A percentile compares a stretch with the other conserved stretches of the same genome.
Conservation (phyloP, 2,329 filamentous ascomycete species). For the Rhynchosporium graminicola region DNA sequence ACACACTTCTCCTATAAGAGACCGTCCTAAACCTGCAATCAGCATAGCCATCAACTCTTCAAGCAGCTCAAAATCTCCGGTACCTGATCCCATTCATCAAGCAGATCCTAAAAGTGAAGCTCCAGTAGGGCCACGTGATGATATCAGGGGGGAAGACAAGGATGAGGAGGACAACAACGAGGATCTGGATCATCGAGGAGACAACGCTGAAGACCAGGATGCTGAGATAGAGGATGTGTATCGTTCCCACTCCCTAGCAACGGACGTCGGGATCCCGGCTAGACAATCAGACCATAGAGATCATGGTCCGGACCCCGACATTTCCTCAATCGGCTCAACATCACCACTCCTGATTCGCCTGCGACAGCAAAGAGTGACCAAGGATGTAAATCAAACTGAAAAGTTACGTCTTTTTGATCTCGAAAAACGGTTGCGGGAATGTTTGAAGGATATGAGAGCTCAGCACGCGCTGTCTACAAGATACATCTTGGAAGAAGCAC, state of each 20-base stretch:
- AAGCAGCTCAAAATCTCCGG: too few species aligned
- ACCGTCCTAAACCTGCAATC: too few species aligned
- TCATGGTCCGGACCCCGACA: background rate
- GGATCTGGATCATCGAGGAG: background rate
- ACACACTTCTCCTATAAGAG: too few species aligned
- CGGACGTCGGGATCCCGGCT: background rate
- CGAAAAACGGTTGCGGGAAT: slow-evolving; percentile 18
- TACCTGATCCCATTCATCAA: too few species aligned
- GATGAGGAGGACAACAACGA: background rate
- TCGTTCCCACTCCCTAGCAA: background rate
- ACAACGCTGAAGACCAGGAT: background rate
- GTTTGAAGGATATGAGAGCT: slow-evolving; percentile 23
- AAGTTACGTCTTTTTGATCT: background rate
- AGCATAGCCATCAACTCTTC: too few species aligned
- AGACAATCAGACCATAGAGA: background rate
- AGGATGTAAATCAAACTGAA: background rate
- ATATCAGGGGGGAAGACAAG: too few species aligned
- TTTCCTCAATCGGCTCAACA: slow-evolving; percentile 11
- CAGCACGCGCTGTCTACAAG: slow-evolving; percentile 26
- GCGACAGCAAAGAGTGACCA: background rate
- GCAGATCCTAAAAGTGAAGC: too few species aligned
- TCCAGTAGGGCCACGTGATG: too few species aligned
- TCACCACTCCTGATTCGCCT: slow-evolving; percentile 7
- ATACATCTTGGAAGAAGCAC: slow-evolving; percentile 28
- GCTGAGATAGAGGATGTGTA: slow-evolving; percentile 1